A percentile compares a stretch with the other conserved stretches of the same genome.
phyloP scores from a whole-genome alignment of 2,329 filamentous ascomycete species.

The Alternaria novae-zelandiae region DNA sequence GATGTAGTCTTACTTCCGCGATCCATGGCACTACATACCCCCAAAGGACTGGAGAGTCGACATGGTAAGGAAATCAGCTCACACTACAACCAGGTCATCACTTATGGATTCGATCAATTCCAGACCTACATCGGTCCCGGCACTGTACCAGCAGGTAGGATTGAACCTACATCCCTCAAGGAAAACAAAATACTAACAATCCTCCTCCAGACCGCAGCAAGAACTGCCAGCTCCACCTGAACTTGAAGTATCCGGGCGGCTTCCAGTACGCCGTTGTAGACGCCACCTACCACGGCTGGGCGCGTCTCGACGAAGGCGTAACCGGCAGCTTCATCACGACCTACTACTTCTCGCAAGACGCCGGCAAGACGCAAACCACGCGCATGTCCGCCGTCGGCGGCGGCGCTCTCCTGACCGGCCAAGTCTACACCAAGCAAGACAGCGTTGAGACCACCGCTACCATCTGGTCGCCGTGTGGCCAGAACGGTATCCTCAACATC shows the following conservation, averaged over 20 bases:
- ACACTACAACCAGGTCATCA: constrained; percentile 33
- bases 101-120: constrained; percentile 44
- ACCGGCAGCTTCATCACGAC: constrained; percentile 44
- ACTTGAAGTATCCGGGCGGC: constrained; percentile 47
- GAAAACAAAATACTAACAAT: not conserved
- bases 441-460: constrained; percentile 42
- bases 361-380: constrained; percentile 36
- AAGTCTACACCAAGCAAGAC: constrained; percentile 57
- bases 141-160: constrained; percentile 10
- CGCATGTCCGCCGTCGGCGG: constrained; percentile 38
- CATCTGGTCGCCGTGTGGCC: constrained; percentile 45
- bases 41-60: not conserved
- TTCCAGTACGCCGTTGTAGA: constrained; percentile 47
- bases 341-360: constrained; percentile 48
- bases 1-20: not conserved
- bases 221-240: constrained; percentile 47
- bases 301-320: constrained; percentile 41
- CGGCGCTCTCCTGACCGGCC: constrained; percentile 47
- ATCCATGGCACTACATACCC: not conserved
- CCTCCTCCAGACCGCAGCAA: constrained; percentile 39
- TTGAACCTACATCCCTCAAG: accelerated
- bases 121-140: constrained; percentile 45
- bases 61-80: constrained; percentile 2
- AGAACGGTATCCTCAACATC: constrained; percentile 42
- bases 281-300: constrained; percentile 48